A percentile compares a stretch with the other conserved stretches of the same genome.
These are phyloP conservation scores for Neurospora sp. DNA, from an alignment of 2,329 filamentous ascomycete genomes.

Conservation along the genomic window DNA sequence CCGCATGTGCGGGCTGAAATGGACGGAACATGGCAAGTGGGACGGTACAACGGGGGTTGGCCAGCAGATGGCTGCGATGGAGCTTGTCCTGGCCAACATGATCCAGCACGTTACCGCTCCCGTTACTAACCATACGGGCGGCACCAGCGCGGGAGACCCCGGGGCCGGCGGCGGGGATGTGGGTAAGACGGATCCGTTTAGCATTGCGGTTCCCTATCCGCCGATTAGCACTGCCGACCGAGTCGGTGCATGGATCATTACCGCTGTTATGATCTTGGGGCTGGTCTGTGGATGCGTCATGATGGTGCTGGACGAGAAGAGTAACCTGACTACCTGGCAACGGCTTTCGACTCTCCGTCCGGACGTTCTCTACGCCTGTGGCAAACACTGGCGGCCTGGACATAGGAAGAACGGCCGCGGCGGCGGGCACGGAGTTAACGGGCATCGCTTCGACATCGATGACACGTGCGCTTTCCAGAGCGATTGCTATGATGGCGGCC, in stretches of 20 bases:
- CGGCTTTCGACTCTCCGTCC: constrained; percentile 22
- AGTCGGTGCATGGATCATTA: constrained; percentile 40
- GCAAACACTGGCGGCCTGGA: background rate
- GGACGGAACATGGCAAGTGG: constrained; percentile 43
- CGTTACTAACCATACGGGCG: constrained; percentile 42
- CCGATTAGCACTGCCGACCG: constrained; percentile 50
- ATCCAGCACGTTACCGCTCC: constrained; percentile 34
- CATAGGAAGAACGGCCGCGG: background rate
- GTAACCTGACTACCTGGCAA: constrained; percentile 22
- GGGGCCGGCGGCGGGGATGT: constrained; percentile 31
- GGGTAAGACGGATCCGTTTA: constrained; percentile 25
- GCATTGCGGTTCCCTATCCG: constrained; percentile 15
- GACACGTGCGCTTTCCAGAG: background rate
- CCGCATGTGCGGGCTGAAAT: constrained; percentile 50
- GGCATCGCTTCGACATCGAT: background rate
- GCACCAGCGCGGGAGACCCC: constrained; percentile 38
- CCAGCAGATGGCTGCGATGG: constrained; percentile 61
- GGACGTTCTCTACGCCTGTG: constrained; percentile 1
- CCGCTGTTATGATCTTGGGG: constrained; percentile 42
- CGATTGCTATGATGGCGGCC: background rate
- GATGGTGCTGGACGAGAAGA: constrained; percentile 39
- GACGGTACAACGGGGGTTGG: constrained; percentile 54
- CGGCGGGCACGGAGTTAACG: background rate
- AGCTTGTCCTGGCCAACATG: constrained; percentile 53
- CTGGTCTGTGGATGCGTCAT: constrained; percentile 43